Conservation (phyloP, 2,329 filamentous ascomycete species). For the Colletotrichum australisinense region DNA sequence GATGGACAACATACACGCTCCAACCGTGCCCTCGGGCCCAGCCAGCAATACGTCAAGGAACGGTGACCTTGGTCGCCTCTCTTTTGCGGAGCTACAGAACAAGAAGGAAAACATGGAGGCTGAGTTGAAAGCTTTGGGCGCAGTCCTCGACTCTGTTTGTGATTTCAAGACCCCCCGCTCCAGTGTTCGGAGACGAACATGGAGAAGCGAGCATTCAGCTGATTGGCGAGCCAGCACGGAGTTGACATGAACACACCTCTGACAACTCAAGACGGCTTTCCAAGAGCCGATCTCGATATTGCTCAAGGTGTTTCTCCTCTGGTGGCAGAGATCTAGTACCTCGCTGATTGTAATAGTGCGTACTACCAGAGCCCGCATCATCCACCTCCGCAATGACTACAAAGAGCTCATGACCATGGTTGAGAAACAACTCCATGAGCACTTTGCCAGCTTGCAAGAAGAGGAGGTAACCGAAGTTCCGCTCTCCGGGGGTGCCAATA, state of each 20-base stretch:
- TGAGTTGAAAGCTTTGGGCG: slow-evolving; percentile 85
- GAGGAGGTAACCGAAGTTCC: slow-evolving; percentile 49
- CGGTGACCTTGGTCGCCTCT: slow-evolving; percentile 72
- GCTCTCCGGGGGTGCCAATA: neutral
- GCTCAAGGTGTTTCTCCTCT: slow-evolving; percentile 76
- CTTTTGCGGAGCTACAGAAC: slow-evolving; percentile 82
- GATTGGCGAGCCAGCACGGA: slow-evolving; percentile 73
- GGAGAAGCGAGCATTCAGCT: slow-evolving; percentile 33
- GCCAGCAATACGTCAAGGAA: slow-evolving; percentile 71
- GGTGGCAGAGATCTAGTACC: neutral
- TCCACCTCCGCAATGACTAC: slow-evolving; percentile 91
- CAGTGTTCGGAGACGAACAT: neutral
- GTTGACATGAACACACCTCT: slow-evolving; percentile 93
- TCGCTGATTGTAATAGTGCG: slow-evolving; percentile 70
- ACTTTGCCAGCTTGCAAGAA: slow-evolving; percentile 80
- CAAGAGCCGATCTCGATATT: slow-evolving; percentile 92
- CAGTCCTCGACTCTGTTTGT: slow-evolving; percentile 88
- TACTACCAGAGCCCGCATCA: slow-evolving; percentile 91
- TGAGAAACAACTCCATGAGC: slow-evolving; percentile 87
- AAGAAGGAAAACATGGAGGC: slow-evolving; percentile 88
- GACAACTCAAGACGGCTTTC: slow-evolving; percentile 90
- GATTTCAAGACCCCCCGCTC: neutral
- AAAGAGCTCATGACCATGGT: slow-evolving; percentile 87
- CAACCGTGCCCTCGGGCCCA: slow-evolving; percentile 78
- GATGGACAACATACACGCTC: slow-evolving; percentile 70